Evolutionary conservation across 176 grass and related monocot genomes (phyloP), one percentile per base, ranked within the genome.

Genomic region (Saccharum officinarum): DNA sequence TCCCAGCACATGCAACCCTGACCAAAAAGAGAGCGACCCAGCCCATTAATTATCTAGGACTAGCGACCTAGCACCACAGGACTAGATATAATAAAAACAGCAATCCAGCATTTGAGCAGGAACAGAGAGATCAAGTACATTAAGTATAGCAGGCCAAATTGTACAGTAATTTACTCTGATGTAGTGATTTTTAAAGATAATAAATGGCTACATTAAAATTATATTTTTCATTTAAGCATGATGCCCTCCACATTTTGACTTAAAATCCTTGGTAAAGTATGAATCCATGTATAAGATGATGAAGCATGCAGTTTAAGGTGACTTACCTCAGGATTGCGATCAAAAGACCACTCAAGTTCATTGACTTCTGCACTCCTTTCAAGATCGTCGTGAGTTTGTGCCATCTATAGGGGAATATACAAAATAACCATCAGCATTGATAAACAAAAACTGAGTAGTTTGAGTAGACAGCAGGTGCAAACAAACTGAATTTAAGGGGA

Each of bases 321-420:
- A 87, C 93, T 92, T 55, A 98, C 96, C 80, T 33, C 84, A 87
- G 96, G 93, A 16, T 55, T 94, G 37, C 68, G 87, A 76, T 94
- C 80, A 87, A 81, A 49, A 85, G 93, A 89, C 96, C 96, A 98
- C 16, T 80, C 81, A 89, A 95, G 49, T 79, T 90, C 72, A 69
- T 98, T 92, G 54, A 94, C 88, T 70, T 98, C 93, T 89, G 91
- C 86, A 90, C 47, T 87, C 89, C 86, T 89, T 69, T 84, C 83
- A 89, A 83, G 75, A 79, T 77, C 78, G 42, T 52, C 61, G 64
- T 95, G 30, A 73, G 72, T 44, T 17, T 90, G 83, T 77, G 84
- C 55, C 85, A 92, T 78, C 96, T 94, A 85, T 77, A 10, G 36
- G 65, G 59, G 6, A 46, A 62, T 38, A 44, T 33, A 33, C 17